A percentile compares a stretch with the other conserved stretches of the same genome.
Evolutionary conservation across 331 rosid genomes (phyloP).

Genomic region (Rosa hybrid): DNA sequence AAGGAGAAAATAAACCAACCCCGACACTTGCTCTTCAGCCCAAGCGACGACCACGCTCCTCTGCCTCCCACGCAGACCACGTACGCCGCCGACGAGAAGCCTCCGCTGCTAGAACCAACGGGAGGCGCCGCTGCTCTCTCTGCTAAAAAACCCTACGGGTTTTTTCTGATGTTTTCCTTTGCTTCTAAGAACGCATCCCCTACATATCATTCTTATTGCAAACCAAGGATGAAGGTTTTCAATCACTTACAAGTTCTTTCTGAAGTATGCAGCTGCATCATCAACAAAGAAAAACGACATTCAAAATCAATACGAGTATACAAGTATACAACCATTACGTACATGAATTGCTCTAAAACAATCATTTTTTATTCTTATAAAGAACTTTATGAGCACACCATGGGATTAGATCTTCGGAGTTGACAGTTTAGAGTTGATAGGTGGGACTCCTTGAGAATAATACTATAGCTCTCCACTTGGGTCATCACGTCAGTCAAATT

Average conservation of each 20-base stretch:
- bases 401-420: neutral
- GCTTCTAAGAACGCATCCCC: too few relatives aligned
- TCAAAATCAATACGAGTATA: neutral
- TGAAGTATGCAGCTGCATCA: neutral
- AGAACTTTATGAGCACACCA: neutral
- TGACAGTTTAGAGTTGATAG: constrained; percentile 5
- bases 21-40: too few relatives aligned
- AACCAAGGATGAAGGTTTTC: neutral
- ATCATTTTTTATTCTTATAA: neutral
- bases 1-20: too few relatives aligned
- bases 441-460: constrained; percentile 4
- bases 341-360: neutral
- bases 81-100: too few relatives aligned
- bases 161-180: too few relatives aligned
- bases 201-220: neutral
- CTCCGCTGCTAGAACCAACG: too few relatives aligned
- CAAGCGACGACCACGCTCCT: too few relatives aligned
- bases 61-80: too few relatives aligned
- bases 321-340: neutral
- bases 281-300: neutral
- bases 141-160: too few relatives aligned
- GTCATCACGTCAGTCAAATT: constrained; percentile 14
- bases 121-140: too few relatives aligned
- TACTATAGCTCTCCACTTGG: constrained; percentile 16
- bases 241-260: neutral